Evolutionary conservation across 176 grass and related monocot species (phyloP).

Genomic region (Cenchrus americanus): DNA sequence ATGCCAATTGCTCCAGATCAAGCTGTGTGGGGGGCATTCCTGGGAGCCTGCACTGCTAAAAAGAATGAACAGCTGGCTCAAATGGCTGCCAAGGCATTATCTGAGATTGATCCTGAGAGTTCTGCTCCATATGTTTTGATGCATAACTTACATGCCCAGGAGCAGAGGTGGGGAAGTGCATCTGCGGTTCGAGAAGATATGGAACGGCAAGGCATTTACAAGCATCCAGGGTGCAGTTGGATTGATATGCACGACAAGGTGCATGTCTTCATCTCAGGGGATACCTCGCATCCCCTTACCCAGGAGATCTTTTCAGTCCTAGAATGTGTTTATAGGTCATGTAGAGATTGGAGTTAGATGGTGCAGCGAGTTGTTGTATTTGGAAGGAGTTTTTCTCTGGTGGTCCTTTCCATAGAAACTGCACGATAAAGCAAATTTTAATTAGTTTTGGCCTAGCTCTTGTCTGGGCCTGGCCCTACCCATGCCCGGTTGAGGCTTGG

Average conservation of each 20-base stretch:
- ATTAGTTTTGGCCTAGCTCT: too few relatives aligned
- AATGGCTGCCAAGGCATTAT: constrained; percentile 61
- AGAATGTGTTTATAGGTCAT: constrained; percentile 52
- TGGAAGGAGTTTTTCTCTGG: not conserved
- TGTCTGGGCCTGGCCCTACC: too few relatives aligned
- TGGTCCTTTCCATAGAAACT: too few relatives aligned
- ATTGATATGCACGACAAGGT: constrained; percentile 67
- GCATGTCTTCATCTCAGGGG: constrained; percentile 77
- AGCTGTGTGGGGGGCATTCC: constrained; percentile 80
- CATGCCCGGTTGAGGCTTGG: too few relatives aligned
- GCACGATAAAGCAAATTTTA: too few relatives aligned
- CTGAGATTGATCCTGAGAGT: constrained; percentile 65
- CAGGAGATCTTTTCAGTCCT: constrained; percentile 68
- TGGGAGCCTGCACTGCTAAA: constrained; percentile 74
- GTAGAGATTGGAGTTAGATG: constrained; percentile 58
- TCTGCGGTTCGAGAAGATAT: constrained; percentile 61
- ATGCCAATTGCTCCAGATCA: constrained; percentile 64
- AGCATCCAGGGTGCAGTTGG: constrained; percentile 77
- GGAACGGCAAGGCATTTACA: constrained; percentile 66
- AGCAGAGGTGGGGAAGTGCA: constrained; percentile 75
- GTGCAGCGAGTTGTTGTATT: constrained; percentile 23
- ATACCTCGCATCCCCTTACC: constrained; percentile 64
- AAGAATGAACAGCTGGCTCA: constrained; percentile 61
- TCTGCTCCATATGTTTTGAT: constrained; percentile 85
- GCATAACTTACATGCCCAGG: constrained; percentile 77